phyloP scores from a whole-genome alignment of 805 yeast genomes.

The Metschnikowia borealis region DNA sequence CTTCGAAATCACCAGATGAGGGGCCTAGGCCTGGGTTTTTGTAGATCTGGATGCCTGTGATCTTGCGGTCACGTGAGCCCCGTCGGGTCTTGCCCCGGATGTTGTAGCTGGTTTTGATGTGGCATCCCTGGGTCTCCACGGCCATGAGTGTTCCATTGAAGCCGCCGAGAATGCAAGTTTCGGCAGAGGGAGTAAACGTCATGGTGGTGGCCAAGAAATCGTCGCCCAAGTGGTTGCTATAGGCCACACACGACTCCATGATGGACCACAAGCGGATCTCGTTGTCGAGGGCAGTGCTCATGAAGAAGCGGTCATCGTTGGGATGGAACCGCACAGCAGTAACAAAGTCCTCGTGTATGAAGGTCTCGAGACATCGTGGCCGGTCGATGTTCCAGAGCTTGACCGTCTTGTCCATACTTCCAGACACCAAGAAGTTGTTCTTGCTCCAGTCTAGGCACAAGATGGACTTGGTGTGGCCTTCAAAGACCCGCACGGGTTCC shows the following conservation, averaged over 20 bases:
- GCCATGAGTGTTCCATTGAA: constrained; percentile 66
- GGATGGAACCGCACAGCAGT: constrained; percentile 80
- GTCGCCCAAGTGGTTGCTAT: constrained; percentile 47
- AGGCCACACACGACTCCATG: constrained; percentile 63
- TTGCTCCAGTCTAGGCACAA: constrained; percentile 85
- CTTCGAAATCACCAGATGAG: constrained; percentile 6
- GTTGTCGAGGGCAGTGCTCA: constrained; percentile 78
- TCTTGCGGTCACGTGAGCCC: constrained; percentile 38
- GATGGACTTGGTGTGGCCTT: constrained; percentile 68
- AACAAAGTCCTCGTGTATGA: constrained; percentile 75
- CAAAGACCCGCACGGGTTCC: constrained; percentile 54
- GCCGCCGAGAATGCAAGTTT: constrained; percentile 67
- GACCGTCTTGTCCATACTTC: constrained; percentile 83
- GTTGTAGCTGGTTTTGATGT: constrained; percentile 25
- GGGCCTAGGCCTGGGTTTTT: constrained; percentile 17
- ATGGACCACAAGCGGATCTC: constrained; percentile 80
- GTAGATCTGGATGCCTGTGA: constrained; percentile 70
- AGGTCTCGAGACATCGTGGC: constrained; percentile 55
- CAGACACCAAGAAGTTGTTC: constrained; percentile 72
- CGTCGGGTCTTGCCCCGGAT: constrained; percentile 13
- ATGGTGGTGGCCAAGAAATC: constrained; percentile 71
- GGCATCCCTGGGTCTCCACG: constrained; percentile 62
- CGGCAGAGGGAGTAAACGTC: constrained; percentile 63
- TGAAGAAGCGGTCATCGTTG: constrained; percentile 78
- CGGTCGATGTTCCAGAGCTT: constrained; percentile 82